phyloP scores from a whole-genome alignment of 225 moss, liverwort and hornwort genomes.

The Sphagnum tenellum region DNA sequence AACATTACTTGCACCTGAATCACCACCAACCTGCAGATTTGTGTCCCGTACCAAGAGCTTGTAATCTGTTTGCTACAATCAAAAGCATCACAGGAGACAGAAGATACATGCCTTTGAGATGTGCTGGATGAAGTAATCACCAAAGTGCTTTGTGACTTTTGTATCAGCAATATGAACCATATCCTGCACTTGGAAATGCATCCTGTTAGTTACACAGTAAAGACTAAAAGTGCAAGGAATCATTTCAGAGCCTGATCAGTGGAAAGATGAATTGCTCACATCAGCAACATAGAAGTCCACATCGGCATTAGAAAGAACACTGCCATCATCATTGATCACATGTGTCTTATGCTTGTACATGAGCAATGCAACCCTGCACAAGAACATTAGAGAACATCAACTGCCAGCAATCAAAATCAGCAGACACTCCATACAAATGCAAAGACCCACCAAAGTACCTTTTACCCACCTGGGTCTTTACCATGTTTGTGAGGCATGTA shows the following conservation, averaged over 20 bases:
- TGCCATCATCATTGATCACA: conserved; percentile 84
- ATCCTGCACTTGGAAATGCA: conserved; percentile 33
- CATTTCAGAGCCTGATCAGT: neutral
- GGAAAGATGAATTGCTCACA: conserved; percentile 23
- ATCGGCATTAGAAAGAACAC: conserved; percentile 89
- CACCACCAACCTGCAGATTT: too few relatives aligned
- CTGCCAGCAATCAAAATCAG: too few relatives aligned
- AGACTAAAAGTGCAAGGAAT: too few relatives aligned
- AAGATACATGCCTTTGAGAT: conserved; percentile 52
- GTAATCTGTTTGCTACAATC: too few relatives aligned
- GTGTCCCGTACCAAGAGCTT: neutral
- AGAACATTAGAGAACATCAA: neutral
- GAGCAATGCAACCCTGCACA: conserved; percentile 67
- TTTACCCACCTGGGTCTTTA: too few relatives aligned
- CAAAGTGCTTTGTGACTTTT: conserved; percentile 90
- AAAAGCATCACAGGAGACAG: too few relatives aligned
- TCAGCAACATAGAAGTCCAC: conserved; percentile 95
- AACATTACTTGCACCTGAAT: neutral
- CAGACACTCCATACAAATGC: too few relatives aligned
- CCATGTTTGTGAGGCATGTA: too few relatives aligned
- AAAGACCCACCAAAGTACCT: too few relatives aligned
- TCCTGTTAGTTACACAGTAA: too few relatives aligned
- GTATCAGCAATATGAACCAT: conserved; percentile 97
- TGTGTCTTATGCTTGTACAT: conserved; percentile 99
- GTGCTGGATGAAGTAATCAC: conserved; percentile 96